Evolutionary conservation across 306 rosid genomes (phyloP).

Genomic region (Crataegus laevigata): DNA sequence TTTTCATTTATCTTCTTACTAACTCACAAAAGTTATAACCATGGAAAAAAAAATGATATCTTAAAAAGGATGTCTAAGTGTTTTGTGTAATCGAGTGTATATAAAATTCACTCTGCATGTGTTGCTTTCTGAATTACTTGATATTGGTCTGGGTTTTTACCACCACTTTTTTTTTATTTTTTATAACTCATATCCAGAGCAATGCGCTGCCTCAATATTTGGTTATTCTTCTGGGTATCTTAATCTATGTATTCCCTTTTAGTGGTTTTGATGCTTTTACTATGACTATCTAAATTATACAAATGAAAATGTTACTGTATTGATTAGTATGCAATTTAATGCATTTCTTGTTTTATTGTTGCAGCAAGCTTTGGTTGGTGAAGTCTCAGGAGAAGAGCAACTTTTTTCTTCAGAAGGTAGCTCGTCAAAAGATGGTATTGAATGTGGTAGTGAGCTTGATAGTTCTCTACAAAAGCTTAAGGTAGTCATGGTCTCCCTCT

Average conservation of each 20-base stretch:
- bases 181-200: not conserved
- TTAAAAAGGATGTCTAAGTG: not conserved
- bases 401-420: constrained; percentile 70
- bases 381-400: constrained; percentile 75
- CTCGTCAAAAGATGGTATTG: constrained; percentile 40
- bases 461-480: constrained; percentile 56
- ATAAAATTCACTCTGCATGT: not conserved
- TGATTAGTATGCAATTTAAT: constrained; percentile 8
- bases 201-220: not conserved
- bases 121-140: not conserved
- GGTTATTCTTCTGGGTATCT: not conserved
- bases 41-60: not conserved
- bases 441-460: constrained; percentile 50
- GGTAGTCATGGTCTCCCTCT: constrained; percentile 35
- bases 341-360: constrained; percentile 11
- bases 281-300: not conserved
- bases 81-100: not conserved
- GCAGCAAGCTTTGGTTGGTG: constrained; percentile 96
- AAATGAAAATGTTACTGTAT: not conserved
- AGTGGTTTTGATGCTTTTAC: not conserved
- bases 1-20: not conserved
- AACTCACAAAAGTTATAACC: not conserved
- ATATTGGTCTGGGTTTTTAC: not conserved
- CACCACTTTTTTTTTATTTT: not conserved
- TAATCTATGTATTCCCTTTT: not conserved